Evolutionary conservation across 2,329 filamentous ascomycete genomes (phyloP).

Genomic region (Emmonsiellopsis sp.): DNA sequence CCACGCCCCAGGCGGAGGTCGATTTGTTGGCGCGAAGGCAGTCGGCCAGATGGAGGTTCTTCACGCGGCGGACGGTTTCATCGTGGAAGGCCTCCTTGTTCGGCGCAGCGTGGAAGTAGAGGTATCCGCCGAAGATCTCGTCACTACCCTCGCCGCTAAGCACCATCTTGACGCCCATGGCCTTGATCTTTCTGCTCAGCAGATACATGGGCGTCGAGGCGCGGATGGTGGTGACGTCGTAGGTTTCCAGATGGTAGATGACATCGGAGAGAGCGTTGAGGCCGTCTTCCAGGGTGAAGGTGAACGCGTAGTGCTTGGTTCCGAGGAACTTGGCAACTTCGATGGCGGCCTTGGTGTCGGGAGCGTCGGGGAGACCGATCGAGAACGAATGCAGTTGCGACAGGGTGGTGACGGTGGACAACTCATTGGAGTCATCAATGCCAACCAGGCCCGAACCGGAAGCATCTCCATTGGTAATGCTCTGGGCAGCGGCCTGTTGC

Average conservation of each 20-base stretch:
- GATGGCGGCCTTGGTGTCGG: conserved; percentile 82
- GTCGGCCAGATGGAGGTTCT: conserved; percentile 94
- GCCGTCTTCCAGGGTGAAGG: conserved; percentile 94
- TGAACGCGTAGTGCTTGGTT: conserved; percentile 96
- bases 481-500: conserved; percentile 51
- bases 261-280: conserved; percentile 95
- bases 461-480: conserved; percentile 34
- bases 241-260: conserved; percentile 95
- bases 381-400: conserved; percentile 98
- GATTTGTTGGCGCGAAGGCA: conserved; percentile 99
- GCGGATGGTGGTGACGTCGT: conserved; percentile 96
- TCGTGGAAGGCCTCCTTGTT: conserved; percentile 88
- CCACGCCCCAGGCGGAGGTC: conserved; percentile 93
- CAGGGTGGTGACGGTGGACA: conserved; percentile 82
- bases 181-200: conserved; percentile 96
- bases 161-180: conserved; percentile 99
- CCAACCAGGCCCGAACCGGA: conserved; percentile 61
- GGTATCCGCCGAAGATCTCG: conserved; percentile 96
- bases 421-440: conserved; percentile 83
- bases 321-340: conserved; percentile 95
- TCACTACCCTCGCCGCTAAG: conserved; percentile 93
- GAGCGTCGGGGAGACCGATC: conserved; percentile 85
- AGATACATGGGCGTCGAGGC: conserved; percentile 99
- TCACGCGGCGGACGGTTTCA: conserved; percentile 87
- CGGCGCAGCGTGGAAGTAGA: conserved; percentile 95